Evolutionary conservation across 805 yeast genomes (phyloP), one percentile per base, ranked within the genome.

Genomic region (Ogataea methylovora): DNA sequence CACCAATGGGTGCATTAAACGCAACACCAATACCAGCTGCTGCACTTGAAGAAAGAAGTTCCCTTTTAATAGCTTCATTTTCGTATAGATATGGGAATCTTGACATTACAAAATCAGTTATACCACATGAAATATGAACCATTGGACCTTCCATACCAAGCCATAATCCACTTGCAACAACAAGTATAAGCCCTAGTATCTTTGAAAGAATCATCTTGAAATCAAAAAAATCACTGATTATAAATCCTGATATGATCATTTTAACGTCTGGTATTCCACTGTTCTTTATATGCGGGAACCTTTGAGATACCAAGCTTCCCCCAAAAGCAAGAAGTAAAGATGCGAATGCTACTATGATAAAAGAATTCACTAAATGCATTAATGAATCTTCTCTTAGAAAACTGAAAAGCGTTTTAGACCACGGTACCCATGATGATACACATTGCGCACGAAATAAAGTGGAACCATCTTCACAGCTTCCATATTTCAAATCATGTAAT

Each of bases 1-100:
- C 95, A 7, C 94, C 94, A 36, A 86, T 77, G 3, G 95, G 95
- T 0, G 94, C 78, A 40, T 81, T 82, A 56, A 85, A 84, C 1
- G 95, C 94, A 11, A 82, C 84, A 0, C 88, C 75, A 17, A 85
- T 79, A 5, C 95, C 95, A 1, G 88, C 79, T 1, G 94, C 88
- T 1, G 84, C 71, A 0, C 88, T 84, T 1, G 94, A 87, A 14
- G 80, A 65, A 12, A 79, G 51, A 8, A 85, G 48, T 41, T 83
- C 90, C 37, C 95, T 67, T 38, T 70, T 63, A 8, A 67, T 56
- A 1, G 84, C 85, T 47, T 79, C 85, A 40, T 71, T 73, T 1
- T 48, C 47, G 16, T 45, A 34, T 9, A 42, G 30, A n/a, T 47
- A 51, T 3, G 63, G 55, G 33, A 62, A 52, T 3, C 46, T 33